Evolutionary conservation across 371 early-diverging fungal species (phyloP).

Genomic region (Mucor saturninus): DNA sequence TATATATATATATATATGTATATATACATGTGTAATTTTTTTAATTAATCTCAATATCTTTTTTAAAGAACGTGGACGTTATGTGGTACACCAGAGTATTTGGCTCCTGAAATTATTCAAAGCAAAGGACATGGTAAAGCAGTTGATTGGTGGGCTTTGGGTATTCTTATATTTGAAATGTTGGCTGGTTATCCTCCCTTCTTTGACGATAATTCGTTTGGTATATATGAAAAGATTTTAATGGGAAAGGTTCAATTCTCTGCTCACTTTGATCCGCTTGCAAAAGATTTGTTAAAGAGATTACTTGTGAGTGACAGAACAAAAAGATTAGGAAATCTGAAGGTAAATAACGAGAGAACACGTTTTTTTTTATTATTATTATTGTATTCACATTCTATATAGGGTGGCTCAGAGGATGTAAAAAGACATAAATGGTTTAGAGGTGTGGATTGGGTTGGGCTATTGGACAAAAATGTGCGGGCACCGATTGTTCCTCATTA

Average conservation of each 20-base stretch:
- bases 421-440: conserved; percentile 87
- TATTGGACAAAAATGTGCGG: conserved; percentile 71
- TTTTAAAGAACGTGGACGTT: conserved; percentile 81
- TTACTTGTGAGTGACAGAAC: conserved; percentile 88
- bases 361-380: background rate
- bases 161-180: conserved; percentile 95
- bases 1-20: background rate
- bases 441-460: conserved; percentile 81
- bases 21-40: background rate
- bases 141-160: conserved; percentile 98
- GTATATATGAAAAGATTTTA: conserved; percentile 92
- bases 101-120: conserved; percentile 96
- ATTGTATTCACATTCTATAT: background rate
- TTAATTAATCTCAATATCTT: conserved; percentile 8
- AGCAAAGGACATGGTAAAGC: conserved; percentile 94
- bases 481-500: conserved; percentile 80
- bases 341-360: conserved; percentile 29
- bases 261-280: conserved; percentile 82
- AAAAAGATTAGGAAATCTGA: conserved; percentile 83
- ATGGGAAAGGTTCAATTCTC: conserved; percentile 88
- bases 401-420: conserved; percentile 80
- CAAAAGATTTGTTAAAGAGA: conserved; percentile 90
- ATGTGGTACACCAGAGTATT: conserved; percentile 98
- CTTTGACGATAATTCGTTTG: conserved; percentile 91
- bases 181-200: conserved; percentile 95